These are phyloP conservation scores for Hyphodiscus hymeniophilus DNA, from an alignment of 495 filamentous ascomycete species.

Conservation along the genomic window DNA sequence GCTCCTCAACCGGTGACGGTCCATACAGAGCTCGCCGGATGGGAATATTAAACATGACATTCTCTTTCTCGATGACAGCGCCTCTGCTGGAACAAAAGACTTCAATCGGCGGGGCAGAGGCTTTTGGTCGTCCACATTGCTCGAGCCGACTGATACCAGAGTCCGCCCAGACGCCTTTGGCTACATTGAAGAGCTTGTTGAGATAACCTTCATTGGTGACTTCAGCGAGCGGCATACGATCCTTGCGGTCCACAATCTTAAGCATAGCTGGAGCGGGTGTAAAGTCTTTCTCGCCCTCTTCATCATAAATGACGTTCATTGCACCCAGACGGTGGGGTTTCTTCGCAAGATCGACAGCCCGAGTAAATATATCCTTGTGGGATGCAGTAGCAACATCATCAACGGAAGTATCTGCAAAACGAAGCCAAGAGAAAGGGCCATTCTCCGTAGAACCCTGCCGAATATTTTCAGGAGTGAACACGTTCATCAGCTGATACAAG, in stretches of 20 bases:
- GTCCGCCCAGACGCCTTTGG: conserved; percentile 52
- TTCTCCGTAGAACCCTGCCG: conserved; percentile 43
- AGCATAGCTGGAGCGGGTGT: conserved; percentile 70
- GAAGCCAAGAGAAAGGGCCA: conserved; percentile 80
- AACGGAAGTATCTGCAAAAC: conserved; percentile 72
- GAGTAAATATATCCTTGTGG: conserved; percentile 47
- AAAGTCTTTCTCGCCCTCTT: conserved; percentile 45
- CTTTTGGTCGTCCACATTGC: conserved; percentile 63
- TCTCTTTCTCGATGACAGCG: conserved; percentile 57
- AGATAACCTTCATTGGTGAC: conserved; percentile 69
- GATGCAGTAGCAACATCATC: conserved; percentile 60
- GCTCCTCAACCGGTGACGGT: conserved; percentile 57
- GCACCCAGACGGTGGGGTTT: conserved; percentile 23
- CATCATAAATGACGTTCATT: conserved; percentile 51
- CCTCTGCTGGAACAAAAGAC: conserved; percentile 65
- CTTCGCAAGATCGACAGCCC: conserved; percentile 42
- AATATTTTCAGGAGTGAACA: conserved; percentile 79
- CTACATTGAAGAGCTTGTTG: conserved; percentile 70
- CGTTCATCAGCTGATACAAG: conserved; percentile 71
- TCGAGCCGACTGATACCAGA: conserved; percentile 71
- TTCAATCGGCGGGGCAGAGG: conserved; percentile 82
- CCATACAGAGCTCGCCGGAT: conserved; percentile 70
- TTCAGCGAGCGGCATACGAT: conserved; percentile 57
- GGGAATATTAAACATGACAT: conserved; percentile 67
- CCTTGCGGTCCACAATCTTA: conserved; percentile 63